These are phyloP conservation scores for Echeveria elegans DNA, from an alignment of 164 flowering plant species.

Conservation along the genomic window DNA sequence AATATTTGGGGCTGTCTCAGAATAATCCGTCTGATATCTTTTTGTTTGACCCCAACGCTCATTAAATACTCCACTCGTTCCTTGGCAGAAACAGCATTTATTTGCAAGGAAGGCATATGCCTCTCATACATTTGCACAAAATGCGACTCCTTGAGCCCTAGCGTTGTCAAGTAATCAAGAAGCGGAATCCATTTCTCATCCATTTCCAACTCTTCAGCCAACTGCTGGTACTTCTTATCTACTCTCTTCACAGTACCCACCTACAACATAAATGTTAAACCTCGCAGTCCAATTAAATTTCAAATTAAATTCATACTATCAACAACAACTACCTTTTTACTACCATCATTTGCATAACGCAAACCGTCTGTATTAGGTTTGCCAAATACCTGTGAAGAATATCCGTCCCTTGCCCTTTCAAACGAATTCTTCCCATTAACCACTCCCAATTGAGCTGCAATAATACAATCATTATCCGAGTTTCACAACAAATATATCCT, in stretches of 20 bases:
- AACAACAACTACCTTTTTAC: neutral
- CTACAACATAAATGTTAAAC: constrained; percentile 24
- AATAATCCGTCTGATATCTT: constrained; percentile 66
- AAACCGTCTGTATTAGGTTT: neutral
- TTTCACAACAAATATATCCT: no score
- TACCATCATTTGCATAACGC: no score
- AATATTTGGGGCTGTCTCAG: constrained; percentile 89
- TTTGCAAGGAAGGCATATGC: constrained; percentile 81
- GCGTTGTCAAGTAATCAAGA: constrained; percentile 78
- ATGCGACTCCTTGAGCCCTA: constrained; percentile 77
- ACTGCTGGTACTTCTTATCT: constrained; percentile 28
- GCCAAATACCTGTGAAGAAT: neutral
- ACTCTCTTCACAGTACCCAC: constrained; percentile 21
- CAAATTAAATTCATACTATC: no score
- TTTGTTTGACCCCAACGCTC: constrained; percentile 80
- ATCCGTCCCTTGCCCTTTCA: neutral
- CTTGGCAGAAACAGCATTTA: constrained; percentile 60
- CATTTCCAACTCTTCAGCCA: constrained; percentile 62
- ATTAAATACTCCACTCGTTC: constrained; percentile 78
- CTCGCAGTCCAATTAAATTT: no score
- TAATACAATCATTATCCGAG: no score
- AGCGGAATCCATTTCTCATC: constrained; percentile 81
- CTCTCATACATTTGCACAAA: constrained; percentile 80
- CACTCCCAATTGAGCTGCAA: neutral
- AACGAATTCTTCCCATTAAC: neutral